phyloP scores from a whole-genome alignment of 805 yeast species.

The Candida pseudoglaebosa region DNA sequence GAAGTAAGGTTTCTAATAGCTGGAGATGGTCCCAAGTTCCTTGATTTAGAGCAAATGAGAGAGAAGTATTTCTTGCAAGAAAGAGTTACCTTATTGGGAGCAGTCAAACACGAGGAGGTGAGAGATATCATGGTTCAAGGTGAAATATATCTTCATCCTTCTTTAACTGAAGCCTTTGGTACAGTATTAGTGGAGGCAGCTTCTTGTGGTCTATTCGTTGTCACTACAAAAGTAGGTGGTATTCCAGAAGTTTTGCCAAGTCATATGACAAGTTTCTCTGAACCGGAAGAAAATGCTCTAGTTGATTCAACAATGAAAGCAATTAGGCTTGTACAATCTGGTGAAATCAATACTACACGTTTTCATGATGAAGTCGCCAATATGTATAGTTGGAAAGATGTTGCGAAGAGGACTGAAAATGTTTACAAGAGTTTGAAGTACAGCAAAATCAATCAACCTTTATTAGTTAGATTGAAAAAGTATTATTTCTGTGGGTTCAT shows the following conservation, averaged over 20 bases:
- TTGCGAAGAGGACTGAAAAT: slow-evolving; percentile 78
- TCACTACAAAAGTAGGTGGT: slow-evolving; percentile 95
- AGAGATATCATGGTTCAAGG: slow-evolving; percentile 91
- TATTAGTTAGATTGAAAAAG: slow-evolving; percentile 56
- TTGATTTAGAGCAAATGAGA: slow-evolving; percentile 93
- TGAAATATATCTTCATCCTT: slow-evolving; percentile 88
- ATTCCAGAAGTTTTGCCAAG: slow-evolving; percentile 93
- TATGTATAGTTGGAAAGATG: slow-evolving; percentile 91
- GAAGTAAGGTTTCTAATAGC: slow-evolving; percentile 81
- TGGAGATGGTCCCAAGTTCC: slow-evolving; percentile 94
- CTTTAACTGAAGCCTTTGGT: slow-evolving; percentile 96
- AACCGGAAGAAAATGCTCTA: slow-evolving; percentile 81
- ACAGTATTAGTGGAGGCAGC: slow-evolving; percentile 98
- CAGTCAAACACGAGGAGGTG: slow-evolving; percentile 88
- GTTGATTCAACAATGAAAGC: slow-evolving; percentile 72
- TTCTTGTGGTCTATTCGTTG: slow-evolving; percentile 88
- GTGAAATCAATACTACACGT: slow-evolving; percentile 60
- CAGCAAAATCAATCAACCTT: slow-evolving; percentile 43
- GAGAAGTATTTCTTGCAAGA: slow-evolving; percentile 84
- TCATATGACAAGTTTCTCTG: slow-evolving; percentile 89
- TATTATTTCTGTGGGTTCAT: slow-evolving; percentile 72
- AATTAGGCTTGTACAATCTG: slow-evolving; percentile 52
- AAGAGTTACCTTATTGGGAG: slow-evolving; percentile 79
- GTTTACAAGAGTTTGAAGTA: slow-evolving; percentile 61
- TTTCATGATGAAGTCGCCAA: slow-evolving; percentile 74